Evolutionary conservation across 2,329 filamentous ascomycete genomes (phyloP).

Genomic region (Trichoderma oligosporum): DNA sequence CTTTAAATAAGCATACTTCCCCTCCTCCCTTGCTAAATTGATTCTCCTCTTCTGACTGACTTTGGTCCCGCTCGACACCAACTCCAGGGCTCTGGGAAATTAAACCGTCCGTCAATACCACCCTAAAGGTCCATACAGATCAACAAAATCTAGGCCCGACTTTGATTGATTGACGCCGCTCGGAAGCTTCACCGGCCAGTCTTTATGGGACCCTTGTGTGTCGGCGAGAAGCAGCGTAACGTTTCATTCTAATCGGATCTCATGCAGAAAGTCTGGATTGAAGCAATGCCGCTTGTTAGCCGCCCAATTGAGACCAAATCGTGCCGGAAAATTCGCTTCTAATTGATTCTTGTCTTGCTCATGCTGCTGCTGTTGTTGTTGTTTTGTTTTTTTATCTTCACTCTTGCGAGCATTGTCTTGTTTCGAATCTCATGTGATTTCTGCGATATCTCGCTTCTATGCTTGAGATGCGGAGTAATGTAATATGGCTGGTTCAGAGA

Average conservation of each 20-base stretch:
- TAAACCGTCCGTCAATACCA: not conserved
- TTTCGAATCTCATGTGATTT: not conserved
- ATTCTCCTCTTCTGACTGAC: not conserved
- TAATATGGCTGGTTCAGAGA: not conserved
- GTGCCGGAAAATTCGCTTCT: not conserved
- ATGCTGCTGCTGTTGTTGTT: too few species aligned
- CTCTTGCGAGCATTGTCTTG: too few species aligned
- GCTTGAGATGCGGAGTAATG: conserved; percentile 6
- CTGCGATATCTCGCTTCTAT: not conserved
- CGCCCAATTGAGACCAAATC: not conserved
- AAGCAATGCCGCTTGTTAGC: not conserved
- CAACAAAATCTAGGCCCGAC: not conserved
- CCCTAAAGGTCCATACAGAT: not conserved
- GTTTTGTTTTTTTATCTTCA: not conserved
- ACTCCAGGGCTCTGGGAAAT: not conserved
- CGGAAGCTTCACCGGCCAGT: conserved; percentile 3
- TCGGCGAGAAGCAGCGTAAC: conserved; percentile 17
- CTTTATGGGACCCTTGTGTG: not conserved
- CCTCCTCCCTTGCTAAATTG: not conserved
- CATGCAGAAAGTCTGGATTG: not conserved
- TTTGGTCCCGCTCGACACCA: not conserved
- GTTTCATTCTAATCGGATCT: conserved; percentile 16
- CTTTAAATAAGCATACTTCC: conserved; percentile 3
- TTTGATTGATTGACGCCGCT: not conserved
- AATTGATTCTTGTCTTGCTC: not conserved